Evolutionary conservation across 2,329 filamentous ascomycete species (phyloP).

Genomic region (Fusarium incarnatum): DNA sequence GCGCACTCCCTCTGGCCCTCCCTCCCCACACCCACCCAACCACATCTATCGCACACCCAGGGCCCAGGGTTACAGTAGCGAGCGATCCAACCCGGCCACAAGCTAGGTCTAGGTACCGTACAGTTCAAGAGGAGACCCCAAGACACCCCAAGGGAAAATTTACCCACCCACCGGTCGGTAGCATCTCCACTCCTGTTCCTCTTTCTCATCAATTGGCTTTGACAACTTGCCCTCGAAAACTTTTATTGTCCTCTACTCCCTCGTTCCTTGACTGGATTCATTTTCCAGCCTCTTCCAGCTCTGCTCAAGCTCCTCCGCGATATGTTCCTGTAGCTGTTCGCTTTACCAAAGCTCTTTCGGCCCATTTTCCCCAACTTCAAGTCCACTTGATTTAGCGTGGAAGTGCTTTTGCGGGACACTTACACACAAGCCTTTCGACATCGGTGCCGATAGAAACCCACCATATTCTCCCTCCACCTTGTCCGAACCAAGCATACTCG

Average conservation of each 20-base stretch:
- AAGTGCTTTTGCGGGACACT: slow-evolving; percentile 35
- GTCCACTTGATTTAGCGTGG: slow-evolving; percentile 42
- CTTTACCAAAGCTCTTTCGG: slow-evolving; percentile 38
- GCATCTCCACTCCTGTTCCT: slow-evolving; percentile 47
- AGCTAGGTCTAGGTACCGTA: slow-evolving; percentile 33
- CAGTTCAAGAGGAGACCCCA: slow-evolving; percentile 41
- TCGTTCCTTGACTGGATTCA: slow-evolving; percentile 28
- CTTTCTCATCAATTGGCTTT: slow-evolving; percentile 48
- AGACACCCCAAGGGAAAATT: slow-evolving; percentile 46
- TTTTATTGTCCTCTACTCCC: slow-evolving; percentile 46
- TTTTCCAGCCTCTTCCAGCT: slow-evolving; percentile 45
- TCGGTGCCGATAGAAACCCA: slow-evolving; percentile 30
- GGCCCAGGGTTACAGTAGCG: slow-evolving; percentile 35
- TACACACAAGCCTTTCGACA: slow-evolving; percentile 40
- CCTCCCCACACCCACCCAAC: slow-evolving; percentile 20
- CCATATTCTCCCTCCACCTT: slow-evolving; percentile 28
- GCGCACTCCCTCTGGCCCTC: slow-evolving; percentile 31
- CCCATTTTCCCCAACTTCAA: slow-evolving; percentile 37
- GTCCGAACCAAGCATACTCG: slow-evolving; percentile 18
- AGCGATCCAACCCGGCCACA: slow-evolving; percentile 42
- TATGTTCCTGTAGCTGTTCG: slow-evolving; percentile 46
- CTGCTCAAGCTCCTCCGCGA: slow-evolving; percentile 41
- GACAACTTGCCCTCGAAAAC: slow-evolving; percentile 48
- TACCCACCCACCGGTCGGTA: slow-evolving; percentile 45
- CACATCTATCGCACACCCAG: slow-evolving; percentile 27